phyloP scores from a whole-genome alignment of 176 grass and related monocot genomes.

The Cenchrus americanus region DNA sequence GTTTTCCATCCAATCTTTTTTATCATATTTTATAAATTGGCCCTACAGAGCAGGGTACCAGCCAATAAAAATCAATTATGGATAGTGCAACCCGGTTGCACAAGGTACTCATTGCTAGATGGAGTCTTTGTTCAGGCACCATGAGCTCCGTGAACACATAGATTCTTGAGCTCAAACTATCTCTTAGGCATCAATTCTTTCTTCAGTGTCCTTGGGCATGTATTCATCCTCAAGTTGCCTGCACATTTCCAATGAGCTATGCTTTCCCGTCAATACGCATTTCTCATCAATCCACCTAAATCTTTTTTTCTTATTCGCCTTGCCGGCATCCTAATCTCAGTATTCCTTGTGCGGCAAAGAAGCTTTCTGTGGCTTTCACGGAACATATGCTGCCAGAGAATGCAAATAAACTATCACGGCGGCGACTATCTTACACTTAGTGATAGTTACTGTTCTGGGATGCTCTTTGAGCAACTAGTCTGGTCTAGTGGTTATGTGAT shows the following conservation, averaged over 20 bases:
- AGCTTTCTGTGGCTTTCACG: conserved; percentile 63
- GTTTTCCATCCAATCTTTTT: conserved; percentile 30
- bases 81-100: conserved; percentile 45
- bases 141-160: conserved; percentile 45
- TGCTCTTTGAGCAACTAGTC: conserved; percentile 49
- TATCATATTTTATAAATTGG: conserved; percentile 44
- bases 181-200: conserved; percentile 60
- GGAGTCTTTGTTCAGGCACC: conserved; percentile 38
- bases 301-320: conserved; percentile 46
- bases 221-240: conserved; percentile 54
- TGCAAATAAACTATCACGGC: conserved; percentile 69
- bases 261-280: conserved; percentile 44
- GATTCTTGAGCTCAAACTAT: conserved; percentile 54
- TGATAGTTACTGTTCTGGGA: conserved; percentile 75
- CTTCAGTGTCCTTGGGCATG: conserved; percentile 58
- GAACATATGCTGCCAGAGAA: conserved; percentile 71
- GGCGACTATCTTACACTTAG: conserved; percentile 68
- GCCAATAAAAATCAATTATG: conserved; percentile 40
- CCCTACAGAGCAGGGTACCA: conserved; percentile 35
- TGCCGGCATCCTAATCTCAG: conserved; percentile 47
- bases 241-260: conserved; percentile 48
- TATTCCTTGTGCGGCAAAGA: conserved; percentile 56
- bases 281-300: conserved; percentile 52
- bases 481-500: conserved; percentile 63
- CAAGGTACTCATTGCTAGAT: conserved; percentile 41